Evolutionary conservation across 169 alveolate species (phyloP), one percentile per base, ranked within the genome.

Genomic region (Neospora caninum): DNA sequence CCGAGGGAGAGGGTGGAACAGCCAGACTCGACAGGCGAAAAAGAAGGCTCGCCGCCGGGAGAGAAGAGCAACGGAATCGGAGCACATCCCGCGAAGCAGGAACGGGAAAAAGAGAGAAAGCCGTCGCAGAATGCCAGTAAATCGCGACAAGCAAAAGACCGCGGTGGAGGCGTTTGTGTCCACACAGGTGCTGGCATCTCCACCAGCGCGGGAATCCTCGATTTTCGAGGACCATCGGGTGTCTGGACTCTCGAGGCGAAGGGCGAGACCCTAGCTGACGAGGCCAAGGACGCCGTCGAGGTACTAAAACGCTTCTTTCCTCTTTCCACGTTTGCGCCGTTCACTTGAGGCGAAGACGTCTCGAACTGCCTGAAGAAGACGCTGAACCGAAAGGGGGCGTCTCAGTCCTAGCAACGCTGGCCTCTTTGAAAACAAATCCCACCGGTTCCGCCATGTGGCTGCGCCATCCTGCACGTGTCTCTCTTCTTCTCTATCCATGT

Each of bases 211-310:
- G 95, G 95, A 38, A 92, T 92, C 42, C 93, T 92, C 49, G 95
- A 92, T 69, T 92, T 92, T 53, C 92, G 95, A n/a, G 95, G 95
- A n/a, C 95, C 95, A 27, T 43, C 92, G 70, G 95, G 95, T 58
- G 95, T 83, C 29, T 92, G 95, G 95, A 92, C 95, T 36, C 93
- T 92, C 39, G 95, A 92, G 67, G 86, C 92, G 49, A 31, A 58
- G 27, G 89, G 89, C 49, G 38, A 92, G 41, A 39, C 49, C 27
- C 84, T 64, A 7, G 4, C 80, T 10, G 91, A 86, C 45, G 91
- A 10, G 9, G 91, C 10, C n/a, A 45, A 41, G 70, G 42, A 86
- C n/a, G 45, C 64, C 27, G 80, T 86, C 42, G 42, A 86, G 91
- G 91, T 86, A 31, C 45, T 34, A 6, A 39, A 31, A 7, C 7